A percentile compares a stretch with the other conserved stretches of the same genome.
phyloP scores from a whole-genome alignment of 495 filamentous ascomycete species.

The Aspergillus carlsbadensis region DNA sequence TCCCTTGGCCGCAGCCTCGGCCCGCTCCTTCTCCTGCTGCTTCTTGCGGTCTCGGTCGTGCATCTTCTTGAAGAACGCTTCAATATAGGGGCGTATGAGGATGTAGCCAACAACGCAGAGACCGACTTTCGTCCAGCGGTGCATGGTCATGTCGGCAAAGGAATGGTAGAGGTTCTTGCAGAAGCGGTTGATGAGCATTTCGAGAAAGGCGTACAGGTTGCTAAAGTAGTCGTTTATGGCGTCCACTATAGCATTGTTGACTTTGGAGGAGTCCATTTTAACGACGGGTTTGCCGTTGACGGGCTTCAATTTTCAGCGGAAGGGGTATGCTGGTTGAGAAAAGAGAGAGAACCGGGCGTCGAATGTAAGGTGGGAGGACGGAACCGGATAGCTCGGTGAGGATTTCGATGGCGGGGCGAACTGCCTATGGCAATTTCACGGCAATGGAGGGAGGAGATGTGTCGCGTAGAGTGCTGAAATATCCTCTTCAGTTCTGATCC shows the following conservation, averaged over 20 bases:
- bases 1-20: constrained; percentile 48
- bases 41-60: constrained; percentile 56
- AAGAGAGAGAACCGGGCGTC: too few relatives aligned
- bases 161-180: constrained; percentile 53
- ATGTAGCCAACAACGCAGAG: constrained; percentile 61
- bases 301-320: neutral
- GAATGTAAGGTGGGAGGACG: neutral
- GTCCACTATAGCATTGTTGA: constrained; percentile 28
- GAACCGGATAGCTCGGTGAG: constrained; percentile 6
- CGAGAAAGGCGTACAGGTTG: constrained; percentile 32
- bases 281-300: constrained; percentile 14
- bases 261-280: neutral
- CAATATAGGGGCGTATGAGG: constrained; percentile 66
- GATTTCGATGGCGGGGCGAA: neutral
- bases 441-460: too few relatives aligned
- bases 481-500: neutral
- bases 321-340: neutral
- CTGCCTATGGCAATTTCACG: neutral
- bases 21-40: constrained; percentile 49
- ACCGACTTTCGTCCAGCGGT: constrained; percentile 62
- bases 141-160: constrained; percentile 51
- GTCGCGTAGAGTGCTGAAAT: neutral
- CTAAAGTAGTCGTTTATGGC: constrained; percentile 35
- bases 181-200: constrained; percentile 36
- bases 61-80: constrained; percentile 49